Conservation (phyloP, 179 eudicot genomes). For the Spergularia azorica region DNA sequence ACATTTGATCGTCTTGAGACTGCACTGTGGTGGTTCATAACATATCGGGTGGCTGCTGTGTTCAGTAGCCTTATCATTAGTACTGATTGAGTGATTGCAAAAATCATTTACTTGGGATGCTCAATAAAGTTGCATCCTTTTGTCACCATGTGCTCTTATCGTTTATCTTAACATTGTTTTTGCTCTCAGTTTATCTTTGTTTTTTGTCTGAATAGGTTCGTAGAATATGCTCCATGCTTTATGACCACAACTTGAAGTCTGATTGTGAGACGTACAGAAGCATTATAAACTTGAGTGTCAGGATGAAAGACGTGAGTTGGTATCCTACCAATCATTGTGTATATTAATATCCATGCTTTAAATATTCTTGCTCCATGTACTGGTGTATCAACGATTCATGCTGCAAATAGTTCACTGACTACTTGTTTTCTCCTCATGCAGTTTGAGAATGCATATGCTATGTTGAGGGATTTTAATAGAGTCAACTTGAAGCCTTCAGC, state of each 20-base stretch:
- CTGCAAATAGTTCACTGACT: neutral
- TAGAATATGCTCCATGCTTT: slow-evolving; percentile 62
- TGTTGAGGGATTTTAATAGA: slow-evolving; percentile 58
- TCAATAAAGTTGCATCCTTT: neutral
- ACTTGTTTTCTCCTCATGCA: slow-evolving; percentile 35
- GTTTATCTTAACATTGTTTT: slow-evolving; percentile 14
- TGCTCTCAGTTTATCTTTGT: neutral
- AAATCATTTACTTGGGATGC: neutral
- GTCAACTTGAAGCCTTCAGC: slow-evolving; percentile 55
- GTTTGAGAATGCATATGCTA: slow-evolving; percentile 68
- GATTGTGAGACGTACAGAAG: slow-evolving; percentile 71
- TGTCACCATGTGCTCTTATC: neutral
- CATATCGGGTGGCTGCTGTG: slow-evolving; percentile 9
- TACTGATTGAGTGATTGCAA: neutral
- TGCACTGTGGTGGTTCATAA: neutral
- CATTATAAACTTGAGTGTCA: slow-evolving; percentile 62
- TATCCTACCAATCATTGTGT: neutral
- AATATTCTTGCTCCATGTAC: slow-evolving; percentile 4
- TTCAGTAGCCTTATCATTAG: slow-evolving; percentile 1
- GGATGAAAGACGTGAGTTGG: slow-evolving; percentile 88
- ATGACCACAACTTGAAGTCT: slow-evolving; percentile 47
- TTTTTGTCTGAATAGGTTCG: slow-evolving; percentile 49
- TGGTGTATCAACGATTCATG: neutral
- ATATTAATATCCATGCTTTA: neutral
- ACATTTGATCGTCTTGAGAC: neutral